Evolutionary conservation across 139 green algal species (phyloP).

Genomic region (Tetradesmus obliquus): DNA sequence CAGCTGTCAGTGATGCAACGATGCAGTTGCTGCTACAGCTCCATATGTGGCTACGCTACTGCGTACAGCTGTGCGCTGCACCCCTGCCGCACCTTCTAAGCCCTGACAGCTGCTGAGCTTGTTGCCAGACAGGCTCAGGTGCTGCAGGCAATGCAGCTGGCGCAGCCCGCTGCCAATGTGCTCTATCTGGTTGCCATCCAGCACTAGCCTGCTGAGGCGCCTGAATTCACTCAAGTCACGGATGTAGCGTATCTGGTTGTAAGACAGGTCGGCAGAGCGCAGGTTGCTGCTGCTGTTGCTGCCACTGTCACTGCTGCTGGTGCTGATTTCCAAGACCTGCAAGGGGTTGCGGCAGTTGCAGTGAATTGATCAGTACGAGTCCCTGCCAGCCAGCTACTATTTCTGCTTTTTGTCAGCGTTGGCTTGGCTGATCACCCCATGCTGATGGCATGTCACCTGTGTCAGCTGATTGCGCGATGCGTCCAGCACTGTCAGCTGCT

Average conservation of each 20-base stretch:
- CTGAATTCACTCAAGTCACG: constrained; percentile 53
- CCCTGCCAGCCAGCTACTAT: background rate
- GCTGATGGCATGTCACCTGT: constrained; percentile 39
- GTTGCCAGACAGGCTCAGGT: constrained; percentile 54
- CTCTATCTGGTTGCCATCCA: constrained; percentile 59
- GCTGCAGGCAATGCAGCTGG: constrained; percentile 30
- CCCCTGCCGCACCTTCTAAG: constrained; percentile 41
- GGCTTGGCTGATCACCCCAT: background rate
- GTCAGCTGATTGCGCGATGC: constrained; percentile 66
- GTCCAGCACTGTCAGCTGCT: constrained; percentile 62
- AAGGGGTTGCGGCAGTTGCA: background rate
- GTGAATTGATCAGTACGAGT: background rate
- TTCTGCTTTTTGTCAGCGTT: background rate
- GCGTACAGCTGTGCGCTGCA: too few relatives aligned
- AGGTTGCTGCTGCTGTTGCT: constrained; percentile 56
- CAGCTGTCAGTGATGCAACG: too few relatives aligned
- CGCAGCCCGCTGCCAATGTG: constrained; percentile 5
- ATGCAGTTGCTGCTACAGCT: background rate
- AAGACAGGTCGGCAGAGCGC: constrained; percentile 59
- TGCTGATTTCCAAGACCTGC: constrained; percentile 56
- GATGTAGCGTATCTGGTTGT: constrained; percentile 55
- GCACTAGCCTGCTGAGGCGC: constrained; percentile 46
- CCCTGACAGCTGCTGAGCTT: constrained; percentile 46
- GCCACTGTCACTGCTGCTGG: constrained; percentile 4
- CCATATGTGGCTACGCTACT: background rate